Percentiles rank a stretch among this genome's conserved stretches.
Conservation (phyloP, 2,329 filamentous ascomycete genomes). For the Colletotrichum sp. region DNA sequence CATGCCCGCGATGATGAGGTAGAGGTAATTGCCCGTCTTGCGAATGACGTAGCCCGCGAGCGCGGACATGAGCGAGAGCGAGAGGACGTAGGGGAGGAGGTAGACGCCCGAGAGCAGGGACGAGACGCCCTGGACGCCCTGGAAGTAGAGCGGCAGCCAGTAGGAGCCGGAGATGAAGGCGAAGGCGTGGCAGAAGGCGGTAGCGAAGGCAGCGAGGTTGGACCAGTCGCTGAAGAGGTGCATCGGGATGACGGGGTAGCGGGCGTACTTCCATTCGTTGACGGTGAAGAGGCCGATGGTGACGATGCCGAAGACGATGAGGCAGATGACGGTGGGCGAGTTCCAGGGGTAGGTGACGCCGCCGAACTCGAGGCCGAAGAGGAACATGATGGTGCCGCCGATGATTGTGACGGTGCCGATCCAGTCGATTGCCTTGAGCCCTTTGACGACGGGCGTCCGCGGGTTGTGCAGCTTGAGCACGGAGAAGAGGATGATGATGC, state of each 20-base stretch:
- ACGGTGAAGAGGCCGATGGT: conserved; percentile 58
- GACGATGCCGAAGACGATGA: conserved; percentile 64
- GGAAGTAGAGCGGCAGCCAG: conserved; percentile 77
- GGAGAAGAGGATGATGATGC: conserved; percentile 63
- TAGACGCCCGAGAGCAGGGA: conserved; percentile 67
- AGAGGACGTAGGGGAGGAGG: conserved; percentile 64
- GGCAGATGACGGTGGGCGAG: conserved; percentile 65
- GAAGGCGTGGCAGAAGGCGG: conserved; percentile 52
- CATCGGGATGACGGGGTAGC: conserved; percentile 73
- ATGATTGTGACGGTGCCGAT: conserved; percentile 66
- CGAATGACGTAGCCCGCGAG: conserved; percentile 47
- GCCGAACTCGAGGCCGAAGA: conserved; percentile 73
- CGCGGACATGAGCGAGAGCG: conserved; percentile 49
- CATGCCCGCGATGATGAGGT: conserved; percentile 58
- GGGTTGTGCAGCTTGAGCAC: conserved; percentile 73
- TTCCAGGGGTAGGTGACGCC: conserved; percentile 67
- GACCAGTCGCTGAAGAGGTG: conserved; percentile 61
- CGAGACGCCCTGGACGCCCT: conserved; percentile 66
- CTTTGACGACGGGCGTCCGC: conserved; percentile 64
- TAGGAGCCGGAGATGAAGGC: conserved; percentile 71
- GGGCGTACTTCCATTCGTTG: conserved; percentile 68
- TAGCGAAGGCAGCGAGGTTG: conserved; percentile 60
- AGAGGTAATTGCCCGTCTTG: conserved; percentile 62
- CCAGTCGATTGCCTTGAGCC: conserved; percentile 67
- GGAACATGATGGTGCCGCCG: conserved; percentile 70